phyloP scores from a whole-genome alignment of 495 filamentous ascomycete species.

The Penicillium odoratum region DNA sequence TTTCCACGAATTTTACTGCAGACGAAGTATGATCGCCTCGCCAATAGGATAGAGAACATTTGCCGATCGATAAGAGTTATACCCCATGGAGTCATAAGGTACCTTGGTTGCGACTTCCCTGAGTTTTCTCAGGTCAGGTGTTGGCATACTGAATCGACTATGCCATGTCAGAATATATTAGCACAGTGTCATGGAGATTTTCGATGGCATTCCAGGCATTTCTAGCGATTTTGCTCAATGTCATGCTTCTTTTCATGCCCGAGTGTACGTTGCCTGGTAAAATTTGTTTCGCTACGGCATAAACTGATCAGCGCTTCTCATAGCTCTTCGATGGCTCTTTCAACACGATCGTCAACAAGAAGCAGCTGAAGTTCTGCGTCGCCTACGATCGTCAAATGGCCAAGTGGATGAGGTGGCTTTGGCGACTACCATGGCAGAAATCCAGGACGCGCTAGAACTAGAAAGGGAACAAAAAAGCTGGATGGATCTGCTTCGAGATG shows the following conservation, averaged over 20 bases:
- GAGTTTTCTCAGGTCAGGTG: slow-evolving; percentile 18
- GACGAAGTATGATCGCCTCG: background rate
- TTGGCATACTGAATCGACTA: slow-evolving; percentile 35
- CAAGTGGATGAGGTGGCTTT: slow-evolving; percentile 17
- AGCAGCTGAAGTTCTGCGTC: slow-evolving; percentile 33
- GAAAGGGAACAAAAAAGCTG: slow-evolving; percentile 22
- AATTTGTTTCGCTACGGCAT: background rate
- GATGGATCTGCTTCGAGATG: slow-evolving; percentile 28
- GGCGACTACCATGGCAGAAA: slow-evolving; percentile 13
- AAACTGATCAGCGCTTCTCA: background rate
- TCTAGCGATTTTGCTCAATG: slow-evolving; percentile 22
- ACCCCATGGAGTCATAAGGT: background rate
- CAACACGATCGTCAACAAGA: slow-evolving; percentile 28
- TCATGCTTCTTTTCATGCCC: slow-evolving; percentile 25
- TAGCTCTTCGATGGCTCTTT: slow-evolving; percentile 33
- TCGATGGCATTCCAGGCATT: slow-evolving; percentile 45
- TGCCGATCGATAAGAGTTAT: background rate
- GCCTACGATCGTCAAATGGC: slow-evolving; percentile 29
- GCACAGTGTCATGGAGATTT: slow-evolving; percentile 42
- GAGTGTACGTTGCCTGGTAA: slow-evolving; percentile 14
- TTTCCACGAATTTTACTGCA: background rate
- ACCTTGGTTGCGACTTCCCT: slow-evolving; percentile 13
- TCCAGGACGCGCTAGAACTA: slow-evolving; percentile 13
- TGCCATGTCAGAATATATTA: slow-evolving; percentile 12
- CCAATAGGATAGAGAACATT: background rate